Evolutionary conservation across 345 rosid genomes (phyloP).

Genomic region (Psidium friedrichsthalianum): DNA sequence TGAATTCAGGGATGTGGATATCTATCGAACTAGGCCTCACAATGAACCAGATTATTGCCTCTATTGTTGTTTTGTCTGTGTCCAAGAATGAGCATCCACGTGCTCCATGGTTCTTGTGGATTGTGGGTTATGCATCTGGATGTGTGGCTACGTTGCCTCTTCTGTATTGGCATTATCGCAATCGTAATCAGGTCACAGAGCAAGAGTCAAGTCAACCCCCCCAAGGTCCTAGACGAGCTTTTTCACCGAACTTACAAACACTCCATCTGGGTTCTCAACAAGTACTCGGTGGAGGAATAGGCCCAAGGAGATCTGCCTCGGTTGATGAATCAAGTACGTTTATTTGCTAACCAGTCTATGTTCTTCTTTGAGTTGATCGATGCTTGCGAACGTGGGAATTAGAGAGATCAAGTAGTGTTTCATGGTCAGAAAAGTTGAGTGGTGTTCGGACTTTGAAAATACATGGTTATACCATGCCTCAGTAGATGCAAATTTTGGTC

Average conservation of each 20-base stretch:
- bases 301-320: conserved; percentile 43
- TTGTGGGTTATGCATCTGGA: conserved; percentile 86
- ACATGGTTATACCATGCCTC: neutral
- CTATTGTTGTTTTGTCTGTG: conserved; percentile 60
- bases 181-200: conserved; percentile 54
- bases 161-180: conserved; percentile 77
- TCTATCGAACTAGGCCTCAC: conserved; percentile 76
- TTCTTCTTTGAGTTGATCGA: neutral
- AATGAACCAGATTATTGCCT: conserved; percentile 77
- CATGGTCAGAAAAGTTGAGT: neutral
- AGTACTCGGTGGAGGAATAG: conserved; percentile 78
- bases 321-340: neutral
- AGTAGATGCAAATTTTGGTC: neutral
- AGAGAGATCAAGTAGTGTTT: neutral
- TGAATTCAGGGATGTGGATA: conserved; percentile 93
- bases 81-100: conserved; percentile 75
- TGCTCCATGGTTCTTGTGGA: conserved; percentile 74
- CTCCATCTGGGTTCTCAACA: conserved; percentile 87
- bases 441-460: neutral
- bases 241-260: conserved; percentile 74
- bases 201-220: conserved; percentile 57
- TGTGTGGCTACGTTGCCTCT: conserved; percentile 85
- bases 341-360: neutral
- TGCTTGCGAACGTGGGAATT: neutral
- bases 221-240: conserved; percentile 61